Base-by-base conservation (phyloP, 2,329 filamentous ascomycete genomes). In the Coleophoma cylindrospora region DNA sequence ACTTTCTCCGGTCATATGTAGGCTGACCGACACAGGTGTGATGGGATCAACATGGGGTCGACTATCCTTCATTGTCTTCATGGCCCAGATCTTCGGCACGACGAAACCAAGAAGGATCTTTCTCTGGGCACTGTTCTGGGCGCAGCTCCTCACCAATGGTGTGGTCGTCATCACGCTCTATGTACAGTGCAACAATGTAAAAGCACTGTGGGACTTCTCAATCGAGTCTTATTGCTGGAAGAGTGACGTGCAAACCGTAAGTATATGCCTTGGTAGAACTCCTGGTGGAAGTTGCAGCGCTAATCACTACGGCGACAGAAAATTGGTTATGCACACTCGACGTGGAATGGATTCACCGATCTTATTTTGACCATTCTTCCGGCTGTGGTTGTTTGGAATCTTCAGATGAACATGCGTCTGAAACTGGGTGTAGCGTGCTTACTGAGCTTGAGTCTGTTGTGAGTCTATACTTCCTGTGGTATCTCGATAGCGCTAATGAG, bases 371-470 rank as follows among this genome's bases (percentile, higher is more conserved):
- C 52, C 3, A 47, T 38, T 46, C 41, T 56, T 3, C 54, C 50
- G 3, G 46, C 48, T 14, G 53, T 48, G 2, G 53, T 56, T 46
- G 32, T 56, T 5, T 53, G 54, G 54, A 50, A 44, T 33, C 47
- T 54, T 15, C 50, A 54, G 34, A 54, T 54, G 44, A 51, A 52
- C 21, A 34, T 33, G 13, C 47, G 43, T 11, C 47, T 48, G 13
- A 56, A 56, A 34, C 33, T 53, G 5, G 52, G 52, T 2, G 45
- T 56, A n/a, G 40, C 41, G 2, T 44, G 47, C n/a, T 44, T 56
- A 17, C 40, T 56, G 3, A 46, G 50, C 40, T 36, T 56, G 1
- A 54, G 52, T 48, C 33, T 54, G 8, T 46, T 56, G 54, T 56
- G 41, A 21, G 54, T 49, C 45, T 12, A 9, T 10, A 27, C 6